Percentiles rank a stretch among this genome's conserved stretches.
Evolutionary conservation across 176 grass and related monocot species (phyloP).

Genomic region (Oryza rufipogon): DNA sequence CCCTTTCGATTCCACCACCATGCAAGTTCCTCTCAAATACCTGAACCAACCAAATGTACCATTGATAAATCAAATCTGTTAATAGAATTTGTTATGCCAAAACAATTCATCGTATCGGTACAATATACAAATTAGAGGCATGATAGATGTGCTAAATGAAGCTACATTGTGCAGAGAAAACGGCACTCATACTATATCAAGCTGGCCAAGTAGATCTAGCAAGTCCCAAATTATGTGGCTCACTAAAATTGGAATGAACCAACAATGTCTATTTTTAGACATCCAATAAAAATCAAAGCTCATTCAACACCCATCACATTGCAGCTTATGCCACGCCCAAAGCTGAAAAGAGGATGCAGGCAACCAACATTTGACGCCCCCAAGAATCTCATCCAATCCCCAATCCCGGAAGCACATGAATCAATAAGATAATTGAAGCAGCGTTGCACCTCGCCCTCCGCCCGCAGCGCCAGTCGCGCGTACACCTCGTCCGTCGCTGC

Average conservation of each 20-base stretch:
- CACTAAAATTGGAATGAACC: neutral
- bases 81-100: neutral
- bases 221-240: slow-evolving; percentile 16
- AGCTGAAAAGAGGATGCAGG: slow-evolving; percentile 24
- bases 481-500: slow-evolving; percentile 88
- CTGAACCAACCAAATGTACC: slow-evolving; percentile 40
- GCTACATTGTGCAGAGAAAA: neutral
- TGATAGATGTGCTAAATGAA: slow-evolving; percentile 9
- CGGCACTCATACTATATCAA: neutral
- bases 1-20: slow-evolving; percentile 50
- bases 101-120: neutral
- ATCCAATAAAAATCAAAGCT: slow-evolving; percentile 31
- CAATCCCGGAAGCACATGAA: neutral
- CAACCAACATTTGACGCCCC: neutral
- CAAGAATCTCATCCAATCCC: slow-evolving; percentile 8
- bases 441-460: slow-evolving; percentile 71
- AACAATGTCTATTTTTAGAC: neutral
- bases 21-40: slow-evolving; percentile 54
- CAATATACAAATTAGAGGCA: slow-evolving; percentile 4
- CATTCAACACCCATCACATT: neutral
- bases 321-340: neutral
- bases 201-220: neutral
- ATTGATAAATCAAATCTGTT: slow-evolving; percentile 3
- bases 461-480: slow-evolving; percentile 73
- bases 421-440: neutral